Conservation (phyloP, 2,329 filamentous ascomycete species). For the Apiospora koreana region DNA sequence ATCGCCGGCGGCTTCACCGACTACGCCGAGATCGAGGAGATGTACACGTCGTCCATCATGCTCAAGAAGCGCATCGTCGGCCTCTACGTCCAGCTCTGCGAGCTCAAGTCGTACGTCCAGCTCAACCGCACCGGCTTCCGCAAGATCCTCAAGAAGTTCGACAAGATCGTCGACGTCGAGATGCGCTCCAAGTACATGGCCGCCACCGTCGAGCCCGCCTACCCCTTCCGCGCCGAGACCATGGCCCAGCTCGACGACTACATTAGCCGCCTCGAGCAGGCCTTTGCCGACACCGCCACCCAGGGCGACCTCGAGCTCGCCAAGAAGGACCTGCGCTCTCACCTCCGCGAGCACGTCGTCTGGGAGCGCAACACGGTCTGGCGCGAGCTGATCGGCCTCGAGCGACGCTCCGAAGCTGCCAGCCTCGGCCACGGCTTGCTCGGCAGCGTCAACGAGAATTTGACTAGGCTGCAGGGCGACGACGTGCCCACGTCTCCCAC, state of each 20-base stretch:
- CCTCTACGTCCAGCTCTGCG: slow-evolving; percentile 89
- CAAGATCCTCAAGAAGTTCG: slow-evolving; percentile 97
- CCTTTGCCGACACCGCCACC: slow-evolving; percentile 81
- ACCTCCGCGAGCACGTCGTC: slow-evolving; percentile 93
- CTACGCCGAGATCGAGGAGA: slow-evolving; percentile 72
- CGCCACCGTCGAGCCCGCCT: slow-evolving; percentile 71
- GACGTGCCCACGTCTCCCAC: slow-evolving; percentile 62
- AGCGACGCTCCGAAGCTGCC: slow-evolving; percentile 90
- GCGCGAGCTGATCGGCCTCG: slow-evolving; percentile 98
- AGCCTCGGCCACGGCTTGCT: slow-evolving; percentile 85
- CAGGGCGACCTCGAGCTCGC: slow-evolving; percentile 76
- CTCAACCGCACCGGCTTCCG: slow-evolving; percentile 95
- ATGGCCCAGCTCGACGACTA: slow-evolving; percentile 70
- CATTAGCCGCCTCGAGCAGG: slow-evolving; percentile 73
- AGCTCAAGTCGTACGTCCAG: slow-evolving; percentile 93
- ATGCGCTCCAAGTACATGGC: slow-evolving; percentile 78
- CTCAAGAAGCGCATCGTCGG: slow-evolving; percentile 89
- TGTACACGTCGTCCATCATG: slow-evolving; percentile 71
- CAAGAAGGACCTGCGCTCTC: slow-evolving; percentile 82
- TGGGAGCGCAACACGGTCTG: slow-evolving; percentile 99
- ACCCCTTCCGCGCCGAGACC: slow-evolving; percentile 77
- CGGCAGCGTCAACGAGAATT: slow-evolving; percentile 70
- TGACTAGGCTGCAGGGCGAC: slow-evolving; percentile 80
- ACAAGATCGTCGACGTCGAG: slow-evolving; percentile 88
- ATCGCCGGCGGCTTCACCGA: slow-evolving; percentile 66